Base-by-base conservation (phyloP, 441 rosid species). In the Erysimum cheiri region DNA sequence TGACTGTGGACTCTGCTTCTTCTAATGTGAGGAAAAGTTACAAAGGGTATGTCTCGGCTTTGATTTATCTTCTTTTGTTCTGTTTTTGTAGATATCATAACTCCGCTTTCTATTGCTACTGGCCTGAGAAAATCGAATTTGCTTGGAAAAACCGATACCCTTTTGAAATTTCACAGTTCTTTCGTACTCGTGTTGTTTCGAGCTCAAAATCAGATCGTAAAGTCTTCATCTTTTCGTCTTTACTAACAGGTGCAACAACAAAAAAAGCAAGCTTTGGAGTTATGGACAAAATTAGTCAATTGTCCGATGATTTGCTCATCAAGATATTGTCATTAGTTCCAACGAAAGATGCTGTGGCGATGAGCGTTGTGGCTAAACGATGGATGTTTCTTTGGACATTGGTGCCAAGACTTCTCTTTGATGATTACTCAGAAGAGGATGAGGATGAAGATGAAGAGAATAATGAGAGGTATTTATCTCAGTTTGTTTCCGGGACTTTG, bases 261-360 rank as follows among this genome's bases (percentile, higher is more conserved):
- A 12, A 40, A 40, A 40, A 13, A 6, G 11, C 13, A 40, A 39
- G 44, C 44, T 40, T 13, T 12, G 44, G 15, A 40, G 15, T 40
- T 40, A 40, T 40, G 44, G 44, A 40, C 44, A 40, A 2, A 6
- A 40, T 40, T 4, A 63, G 68, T 47, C 32, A 47, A 4, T 22
- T 64, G 33, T 0, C 69, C 0, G 69, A 64, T 64, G 57, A 64
- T 24, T 22, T 64, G 9, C 69, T 64, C 47, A 48, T 48, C 22
- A 64, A 48, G 46, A 64, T 64, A 48, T 0, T 64, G 8, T 48
- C 58, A 13, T 35, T 64, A 0, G 3, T 48, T 5, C 35, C 33
- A 7, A 64, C 22, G 1, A 66, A 29, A 40, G 53, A 40, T 53
- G 71, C 28, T 3, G 22, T 66, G 8, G 32, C 41, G 6, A 53